Base-by-base conservation (phyloP, 352 stramenopile genomes). In the Globisporangium spiculum region DNA sequence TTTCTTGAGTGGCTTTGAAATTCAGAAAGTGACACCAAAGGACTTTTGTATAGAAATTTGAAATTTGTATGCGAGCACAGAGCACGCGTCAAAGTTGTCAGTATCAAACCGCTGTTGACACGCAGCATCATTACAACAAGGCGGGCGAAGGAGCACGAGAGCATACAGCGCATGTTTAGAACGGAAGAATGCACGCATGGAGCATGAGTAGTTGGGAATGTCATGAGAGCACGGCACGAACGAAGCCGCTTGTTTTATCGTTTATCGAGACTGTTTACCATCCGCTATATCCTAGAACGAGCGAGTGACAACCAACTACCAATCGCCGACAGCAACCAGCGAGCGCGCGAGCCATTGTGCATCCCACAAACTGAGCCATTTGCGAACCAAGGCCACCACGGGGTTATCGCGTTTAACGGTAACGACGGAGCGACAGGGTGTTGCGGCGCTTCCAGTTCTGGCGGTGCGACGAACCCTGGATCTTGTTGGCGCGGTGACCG, bases 401-500 rank as follows among this genome's bases (percentile, higher is more conserved):
- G 26, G 48, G 56, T 55, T 62, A 60, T 30, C 66, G 36, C 38
- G 58, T 54, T 32, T 71, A 99, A 92, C 98, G 96, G 97, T 99
- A 99, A 78, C 97, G 93, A 77, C 97, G 97, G 83, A 99, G 96
- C 72, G 89, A 97, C 69, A 98, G 86, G 61, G 91, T 99, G 94
- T 99, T 99, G 84, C 95, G 93, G 83, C 92, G 94, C 84, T 99
- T 98, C 98, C 98, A 99, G 88, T 98, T 97, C 74, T 96, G 92
- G 81, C 96, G 89, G 84, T 92, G 90, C 71, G 96, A 99, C 76
- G 93, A 97, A 78, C 98, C 98, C 64, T 98, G 99, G 83, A 98
- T 98, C 81, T 99, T 98, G 92, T 99, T 99, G 81, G 97, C 97
- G 77, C 97, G 91, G 94, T 99, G 98, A 80, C 98, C 98, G 73